Evolutionary conservation across 2,329 filamentous ascomycete genomes (phyloP).

Genomic region (Aspergillus ochraceus): DNA sequence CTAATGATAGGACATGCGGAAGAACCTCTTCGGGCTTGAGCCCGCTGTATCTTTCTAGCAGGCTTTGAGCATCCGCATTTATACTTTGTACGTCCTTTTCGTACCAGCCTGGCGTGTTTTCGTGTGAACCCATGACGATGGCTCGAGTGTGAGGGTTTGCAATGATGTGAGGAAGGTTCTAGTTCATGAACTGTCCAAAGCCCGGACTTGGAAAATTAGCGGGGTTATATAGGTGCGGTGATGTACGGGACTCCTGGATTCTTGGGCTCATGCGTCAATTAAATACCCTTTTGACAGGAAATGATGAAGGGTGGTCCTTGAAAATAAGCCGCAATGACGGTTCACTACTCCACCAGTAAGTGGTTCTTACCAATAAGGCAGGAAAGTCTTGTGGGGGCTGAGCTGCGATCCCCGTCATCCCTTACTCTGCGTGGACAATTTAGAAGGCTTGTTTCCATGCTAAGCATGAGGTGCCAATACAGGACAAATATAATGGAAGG

Average conservation of each 20-base stretch:
- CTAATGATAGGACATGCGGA: constrained; percentile 16
- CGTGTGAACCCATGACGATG: neutral
- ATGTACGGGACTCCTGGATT: too few relatives aligned
- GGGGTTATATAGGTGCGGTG: too few relatives aligned
- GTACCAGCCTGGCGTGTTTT: constrained; percentile 11
- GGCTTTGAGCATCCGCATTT: constrained; percentile 16
- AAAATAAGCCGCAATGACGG: neutral
- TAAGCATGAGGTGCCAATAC: too few relatives aligned
- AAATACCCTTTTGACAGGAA: too few relatives aligned
- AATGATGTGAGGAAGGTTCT: neutral
- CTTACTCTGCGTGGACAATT: too few relatives aligned
- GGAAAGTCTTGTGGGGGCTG: too few relatives aligned
- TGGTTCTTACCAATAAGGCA: neutral
- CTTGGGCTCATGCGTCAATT: too few relatives aligned
- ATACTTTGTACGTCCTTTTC: constrained; percentile 16
- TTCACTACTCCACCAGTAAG: too few relatives aligned
- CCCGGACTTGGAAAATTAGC: too few relatives aligned
- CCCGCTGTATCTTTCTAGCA: constrained; percentile 18
- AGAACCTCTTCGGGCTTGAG: constrained; percentile 15
- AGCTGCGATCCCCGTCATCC: neutral
- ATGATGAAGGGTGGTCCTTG: neutral
- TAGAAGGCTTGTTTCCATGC: too few relatives aligned
- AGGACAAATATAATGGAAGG: too few relatives aligned
- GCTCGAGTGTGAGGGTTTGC: neutral
- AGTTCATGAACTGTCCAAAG: neutral